Conservation (phyloP, 805 yeast genomes). For the Zygoascus bituminiphila region DNA sequence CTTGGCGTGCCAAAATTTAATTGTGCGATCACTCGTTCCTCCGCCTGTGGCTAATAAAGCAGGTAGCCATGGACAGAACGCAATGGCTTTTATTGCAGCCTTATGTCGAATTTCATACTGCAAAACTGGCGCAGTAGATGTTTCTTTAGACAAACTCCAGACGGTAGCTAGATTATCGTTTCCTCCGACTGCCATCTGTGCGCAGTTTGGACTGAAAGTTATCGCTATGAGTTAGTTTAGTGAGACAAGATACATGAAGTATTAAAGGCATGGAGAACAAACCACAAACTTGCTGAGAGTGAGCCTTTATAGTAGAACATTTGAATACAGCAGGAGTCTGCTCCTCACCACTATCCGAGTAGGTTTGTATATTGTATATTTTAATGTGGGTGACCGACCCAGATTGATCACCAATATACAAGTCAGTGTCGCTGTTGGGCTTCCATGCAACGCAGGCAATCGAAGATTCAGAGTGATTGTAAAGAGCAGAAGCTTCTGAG, state of each 20-base stretch:
- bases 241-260: not conserved
- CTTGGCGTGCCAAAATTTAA: slow-evolving; percentile 78
- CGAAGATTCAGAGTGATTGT: slow-evolving; percentile 33
- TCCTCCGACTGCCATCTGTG: slow-evolving; percentile 69
- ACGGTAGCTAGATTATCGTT: slow-evolving; percentile 74
- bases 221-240: slow-evolving; percentile 35
- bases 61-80: slow-evolving; percentile 86
- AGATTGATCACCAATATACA: slow-evolving; percentile 56
- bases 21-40: slow-evolving; percentile 72
- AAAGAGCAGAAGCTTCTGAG: slow-evolving; percentile 25
- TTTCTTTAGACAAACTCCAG: slow-evolving; percentile 51
- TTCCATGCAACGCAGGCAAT: slow-evolving; percentile 55
- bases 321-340: slow-evolving; percentile 22
- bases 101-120: slow-evolving; percentile 45
- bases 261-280: slow-evolving; percentile 10
- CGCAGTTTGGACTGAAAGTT: slow-evolving; percentile 45
- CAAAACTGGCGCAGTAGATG: slow-evolving; percentile 35
- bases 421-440: slow-evolving; percentile 29
- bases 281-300: slow-evolving; percentile 57
- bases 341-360: slow-evolving; percentile 18
- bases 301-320: slow-evolving; percentile 35
- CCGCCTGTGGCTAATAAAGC: slow-evolving; percentile 83
- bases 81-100: slow-evolving; percentile 86
- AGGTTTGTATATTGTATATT: not conserved
- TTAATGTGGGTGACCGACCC: slow-evolving; percentile 41